Evolutionary conservation across 495 filamentous ascomycete species (phyloP).

Genomic region (Lophiotrema nucula): DNA sequence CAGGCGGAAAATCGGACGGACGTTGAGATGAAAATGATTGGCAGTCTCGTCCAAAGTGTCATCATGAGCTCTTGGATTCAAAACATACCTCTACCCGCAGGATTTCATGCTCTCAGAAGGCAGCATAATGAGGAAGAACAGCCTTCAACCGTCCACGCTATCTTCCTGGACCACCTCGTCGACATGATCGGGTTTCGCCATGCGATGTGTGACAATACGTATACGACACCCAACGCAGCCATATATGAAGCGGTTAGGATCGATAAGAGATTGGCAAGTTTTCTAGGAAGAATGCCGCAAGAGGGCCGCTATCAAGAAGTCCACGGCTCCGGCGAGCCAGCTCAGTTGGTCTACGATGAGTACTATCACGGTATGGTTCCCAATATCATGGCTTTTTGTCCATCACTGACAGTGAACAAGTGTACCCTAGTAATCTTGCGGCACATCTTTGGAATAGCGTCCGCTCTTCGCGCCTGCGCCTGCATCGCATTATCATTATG

Average conservation of each 20-base stretch:
- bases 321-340: neutral
- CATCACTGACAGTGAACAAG: neutral
- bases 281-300: slow-evolving; percentile 2
- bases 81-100: slow-evolving; percentile 3
- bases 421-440: slow-evolving; percentile 10
- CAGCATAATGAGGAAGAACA: neutral
- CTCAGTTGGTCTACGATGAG: slow-evolving; percentile 4
- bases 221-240: neutral
- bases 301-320: neutral
- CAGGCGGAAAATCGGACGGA: neutral
- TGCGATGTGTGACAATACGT: neutral
- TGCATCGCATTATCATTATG: slow-evolving; percentile 3
- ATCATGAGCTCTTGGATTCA: slow-evolving; percentile 16
- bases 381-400: neutral
- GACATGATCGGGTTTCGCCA: slow-evolving; percentile 3
- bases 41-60: slow-evolving; percentile 10
- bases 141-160: neutral
- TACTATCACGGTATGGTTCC: slow-evolving; percentile 11
- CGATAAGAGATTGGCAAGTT: neutral
- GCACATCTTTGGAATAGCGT: slow-evolving; percentile 21
- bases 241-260: slow-evolving; percentile 2
- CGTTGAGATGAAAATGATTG: neutral
- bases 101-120: neutral
- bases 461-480: slow-evolving; percentile 6
- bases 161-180: slow-evolving; percentile 5